Percentiles rank a stretch among this genome's conserved stretches.
Conservation (phyloP, 371 early-diverging fungal genomes). For the Mucor velutinosus region DNA sequence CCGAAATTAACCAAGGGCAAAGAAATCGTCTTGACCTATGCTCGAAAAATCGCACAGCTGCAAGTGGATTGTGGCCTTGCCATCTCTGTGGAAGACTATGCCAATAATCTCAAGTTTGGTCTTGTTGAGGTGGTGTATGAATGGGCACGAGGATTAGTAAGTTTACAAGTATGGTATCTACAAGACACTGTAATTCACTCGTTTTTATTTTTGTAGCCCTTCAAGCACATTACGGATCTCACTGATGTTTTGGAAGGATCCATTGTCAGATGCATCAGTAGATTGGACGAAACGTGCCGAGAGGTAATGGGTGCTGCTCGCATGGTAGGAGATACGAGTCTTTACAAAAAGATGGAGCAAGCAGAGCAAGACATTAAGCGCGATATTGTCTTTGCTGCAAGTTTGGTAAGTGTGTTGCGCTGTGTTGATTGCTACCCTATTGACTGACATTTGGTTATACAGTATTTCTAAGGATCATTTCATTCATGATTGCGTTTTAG, state of each 20-base stretch:
- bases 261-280: constrained; percentile 96
- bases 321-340: constrained; percentile 92
- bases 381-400: constrained; percentile 99
- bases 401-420: constrained; percentile 62
- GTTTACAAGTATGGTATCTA: neutral
- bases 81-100: constrained; percentile 54
- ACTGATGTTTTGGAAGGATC: constrained; percentile 97
- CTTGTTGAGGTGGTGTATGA: constrained; percentile 97
- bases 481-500: neutral
- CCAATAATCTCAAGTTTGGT: constrained; percentile 73
- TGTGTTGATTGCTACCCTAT: neutral
- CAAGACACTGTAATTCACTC: neutral
- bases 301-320: constrained; percentile 94
- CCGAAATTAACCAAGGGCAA: constrained; percentile 64
- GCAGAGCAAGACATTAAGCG: constrained; percentile 93
- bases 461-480: neutral
- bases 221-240: constrained; percentile 91
- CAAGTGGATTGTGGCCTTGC: constrained; percentile 77
- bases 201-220: constrained; percentile 54
- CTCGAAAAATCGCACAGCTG: constrained; percentile 70
- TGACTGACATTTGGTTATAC: neutral
- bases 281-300: constrained; percentile 97
- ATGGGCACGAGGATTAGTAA: constrained; percentile 94
- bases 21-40: constrained; percentile 64
- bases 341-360: constrained; percentile 95